Evolutionary conservation across 208 protist species (phyloP), one percentile per base, ranked within the genome.

Genomic region (Acanthamoeba sp.): DNA sequence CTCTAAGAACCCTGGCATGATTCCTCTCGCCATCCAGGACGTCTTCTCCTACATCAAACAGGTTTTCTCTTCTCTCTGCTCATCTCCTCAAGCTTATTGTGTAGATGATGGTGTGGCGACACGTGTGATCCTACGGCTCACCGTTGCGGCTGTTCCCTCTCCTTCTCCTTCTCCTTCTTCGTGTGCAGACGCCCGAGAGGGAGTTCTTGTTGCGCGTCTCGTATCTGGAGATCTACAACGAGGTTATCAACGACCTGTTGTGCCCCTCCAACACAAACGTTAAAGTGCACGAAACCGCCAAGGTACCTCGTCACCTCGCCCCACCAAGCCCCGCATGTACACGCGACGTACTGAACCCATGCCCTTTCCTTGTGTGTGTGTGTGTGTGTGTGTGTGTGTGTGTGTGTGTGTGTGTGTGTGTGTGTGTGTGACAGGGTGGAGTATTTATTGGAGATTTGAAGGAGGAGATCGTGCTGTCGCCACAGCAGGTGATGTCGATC

Each of bases 211-310:
- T 98, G 22, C 91, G 96, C 24, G 96, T 98, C 24, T 98, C 97
- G 0, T 97, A 98, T 89, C 69, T 98, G 48, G 97, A 98, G 85
- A 98, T 98, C 48, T 98, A 98, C 94, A 98, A 98, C 88, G 97
- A 98, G 78, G 76, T 80, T 64, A 97, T 98, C 34, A 45, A 82
- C 16, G 97, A 98, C 88, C 91, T 98, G 3, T 89, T 98, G 34
- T 92, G 92, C 18, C 95, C 95, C 5, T 82, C 76, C 10, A 76
- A 76, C 66, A 95, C 50, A n/a, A 97, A 97, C 36, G 88, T 97
- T 16, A 96, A 97, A 45, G 93, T 97, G 4, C 88, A 92, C 78
- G 93, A 97, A 52, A 94, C 95, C 29, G 91, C 59, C 16, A 90
- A 95, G 87, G 87, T 76, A 92, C 20, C 18, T 14, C 7, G 18